These are phyloP conservation scores for cucumber (Cucumis sativus) DNA, from an alignment of 306 rosid species.

Conservation along the genomic window Cucumber_9930_V3 NC_026661.2:21886001-21886500, in stretches of 20 bases:
- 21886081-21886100: constrained; percentile 84
- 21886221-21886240: constrained; percentile 43
- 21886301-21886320: constrained; percentile 45
- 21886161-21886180: constrained; percentile 59
- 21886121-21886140: constrained; percentile 80
- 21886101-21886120: constrained; percentile 77
- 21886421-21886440: constrained; percentile 5
- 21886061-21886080: constrained; percentile 66
- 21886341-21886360: constrained; percentile 77
- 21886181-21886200: constrained; percentile 34
- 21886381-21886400: constrained; percentile 57
- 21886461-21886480: constrained; percentile 2
- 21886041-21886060: constrained; percentile 72
- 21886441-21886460: background rate
- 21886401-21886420: constrained; percentile 38
- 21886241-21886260: constrained; percentile 47
- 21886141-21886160: constrained; percentile 75
- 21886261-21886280: constrained; percentile 48
- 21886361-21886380: constrained; percentile 74
- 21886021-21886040: constrained; percentile 80
- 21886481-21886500: constrained; percentile 28
- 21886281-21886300: constrained; percentile 62
- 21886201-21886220: constrained; percentile 22
- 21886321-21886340: constrained; percentile 54
- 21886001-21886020: constrained; percentile 91